Conservation (phyloP, 129 eudicot species). For the Cynara cardunculus region DNA sequence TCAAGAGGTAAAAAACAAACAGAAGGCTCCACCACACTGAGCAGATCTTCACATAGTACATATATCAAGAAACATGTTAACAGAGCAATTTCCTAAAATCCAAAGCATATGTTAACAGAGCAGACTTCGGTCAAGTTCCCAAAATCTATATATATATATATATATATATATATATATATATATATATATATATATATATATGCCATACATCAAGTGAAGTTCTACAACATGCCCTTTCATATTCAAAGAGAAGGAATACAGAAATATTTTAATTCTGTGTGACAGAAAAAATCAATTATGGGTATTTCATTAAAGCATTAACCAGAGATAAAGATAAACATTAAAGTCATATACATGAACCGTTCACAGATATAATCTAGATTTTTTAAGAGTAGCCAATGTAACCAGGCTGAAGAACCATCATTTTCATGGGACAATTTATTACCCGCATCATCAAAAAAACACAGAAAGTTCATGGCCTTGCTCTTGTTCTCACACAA, state of each 20-base stretch:
- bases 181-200: too few species aligned
- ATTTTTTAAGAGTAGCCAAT: neutral
- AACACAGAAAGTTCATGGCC: neutral
- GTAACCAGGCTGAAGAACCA: neutral
- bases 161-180: too few species aligned
- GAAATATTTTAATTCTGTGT: neutral
- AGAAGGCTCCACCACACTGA: neutral
- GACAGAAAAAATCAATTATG: neutral
- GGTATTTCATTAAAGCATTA: neutral
- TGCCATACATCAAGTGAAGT: neutral
- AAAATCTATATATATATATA: neutral
- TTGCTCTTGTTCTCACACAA: neutral
- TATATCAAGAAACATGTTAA: neutral
- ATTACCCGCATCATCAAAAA: neutral
- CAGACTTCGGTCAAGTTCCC: neutral
- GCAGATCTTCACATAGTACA: neutral
- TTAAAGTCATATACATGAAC: neutral
- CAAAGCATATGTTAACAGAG: neutral
- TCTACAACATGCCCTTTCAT: neutral
- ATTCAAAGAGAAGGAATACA: neutral
- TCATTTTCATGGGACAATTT: neutral
- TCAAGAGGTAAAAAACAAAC: neutral
- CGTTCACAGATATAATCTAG: neutral
- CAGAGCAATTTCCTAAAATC: neutral
- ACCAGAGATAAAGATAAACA: neutral